Percentiles rank a stretch among this genome's conserved stretches.
phyloP scores from a whole-genome alignment of 352 stramenopile species.

The Phytopythium oedochilum region DNA sequence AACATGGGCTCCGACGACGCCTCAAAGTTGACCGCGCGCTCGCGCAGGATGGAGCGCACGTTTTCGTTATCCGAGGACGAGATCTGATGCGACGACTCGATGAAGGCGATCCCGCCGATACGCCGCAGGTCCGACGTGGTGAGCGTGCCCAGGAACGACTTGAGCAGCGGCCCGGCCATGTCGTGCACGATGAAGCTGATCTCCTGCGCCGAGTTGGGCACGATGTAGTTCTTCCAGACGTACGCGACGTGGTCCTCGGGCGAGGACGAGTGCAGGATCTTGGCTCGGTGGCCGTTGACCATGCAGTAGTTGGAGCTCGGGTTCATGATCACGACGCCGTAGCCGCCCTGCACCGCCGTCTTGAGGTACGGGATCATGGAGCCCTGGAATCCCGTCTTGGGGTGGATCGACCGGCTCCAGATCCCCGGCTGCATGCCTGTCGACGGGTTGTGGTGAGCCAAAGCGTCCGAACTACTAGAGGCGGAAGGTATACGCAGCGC shows the following conservation, averaged over 20 bases:
- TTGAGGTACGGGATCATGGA: constrained; percentile 89
- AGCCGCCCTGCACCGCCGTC: constrained; percentile 79
- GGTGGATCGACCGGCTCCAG: constrained; percentile 68
- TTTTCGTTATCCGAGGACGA: constrained; percentile 48
- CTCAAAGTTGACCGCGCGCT: constrained; percentile 83
- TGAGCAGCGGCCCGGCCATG: constrained; percentile 61
- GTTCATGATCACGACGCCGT: constrained; percentile 79
- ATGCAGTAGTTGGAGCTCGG: constrained; percentile 77
- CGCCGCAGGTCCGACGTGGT: constrained; percentile 49
- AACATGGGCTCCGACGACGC: constrained; percentile 82
- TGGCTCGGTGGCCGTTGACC: constrained; percentile 77
- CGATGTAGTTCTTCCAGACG: constrained; percentile 87
- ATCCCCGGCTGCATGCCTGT: constrained; percentile 66
- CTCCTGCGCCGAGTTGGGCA: constrained; percentile 72
- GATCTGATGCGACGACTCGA: constrained; percentile 75
- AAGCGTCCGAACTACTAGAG: too few species aligned
- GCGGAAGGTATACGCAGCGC: too few species aligned
- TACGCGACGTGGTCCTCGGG: constrained; percentile 77
- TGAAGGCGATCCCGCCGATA: constrained; percentile 79
- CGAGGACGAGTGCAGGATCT: constrained; percentile 74
- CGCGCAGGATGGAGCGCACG: constrained; percentile 52
- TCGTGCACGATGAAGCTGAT: constrained; percentile 86
- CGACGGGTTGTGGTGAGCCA: too few species aligned
- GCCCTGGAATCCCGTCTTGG: constrained; percentile 77
- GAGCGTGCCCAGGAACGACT: constrained; percentile 59